A percentile compares a stretch with the other conserved stretches of the same genome.
phyloP scores from a whole-genome alignment of 352 stramenopile genomes.

The Lagenidium giganteum region DNA sequence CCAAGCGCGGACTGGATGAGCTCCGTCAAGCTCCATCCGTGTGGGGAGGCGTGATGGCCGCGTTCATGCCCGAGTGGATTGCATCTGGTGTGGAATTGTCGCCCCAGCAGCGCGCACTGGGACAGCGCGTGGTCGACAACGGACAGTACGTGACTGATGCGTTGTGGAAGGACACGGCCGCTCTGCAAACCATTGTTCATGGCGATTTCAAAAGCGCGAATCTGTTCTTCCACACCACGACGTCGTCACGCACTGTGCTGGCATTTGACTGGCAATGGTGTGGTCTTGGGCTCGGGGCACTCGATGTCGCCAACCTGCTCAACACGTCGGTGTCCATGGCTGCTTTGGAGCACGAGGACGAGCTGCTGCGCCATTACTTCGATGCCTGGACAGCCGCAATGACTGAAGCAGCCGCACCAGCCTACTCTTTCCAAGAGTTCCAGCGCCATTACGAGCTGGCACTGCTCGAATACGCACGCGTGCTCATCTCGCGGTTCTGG shows the following conservation, averaged over 20 bases:
- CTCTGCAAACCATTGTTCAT: conserved; percentile 46
- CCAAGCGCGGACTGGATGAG: conserved; percentile 43
- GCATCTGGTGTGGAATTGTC: conserved; percentile 1
- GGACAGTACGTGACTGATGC: conserved; percentile 43
- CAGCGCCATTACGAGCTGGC: conserved; percentile 52
- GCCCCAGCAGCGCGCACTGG: conserved; percentile 20
- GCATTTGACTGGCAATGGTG: conserved; percentile 78
- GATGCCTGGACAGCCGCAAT: too few species aligned
- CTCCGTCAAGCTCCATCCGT: conserved; percentile 28
- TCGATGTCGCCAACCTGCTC: conserved; percentile 66
- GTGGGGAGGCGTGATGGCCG: conserved; percentile 32
- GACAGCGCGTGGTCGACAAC: conserved; percentile 36
- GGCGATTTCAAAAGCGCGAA: conserved; percentile 75
- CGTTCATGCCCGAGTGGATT: conserved; percentile 19
- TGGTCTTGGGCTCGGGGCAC: conserved; percentile 44
- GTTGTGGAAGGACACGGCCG: conserved; percentile 21
- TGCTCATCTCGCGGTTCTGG: conserved; percentile 68
- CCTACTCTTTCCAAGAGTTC: conserved; percentile 48
- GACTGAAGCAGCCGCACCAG: conserved; percentile 2
- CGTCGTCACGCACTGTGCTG: conserved; percentile 35
- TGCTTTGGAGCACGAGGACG: conserved; percentile 26
- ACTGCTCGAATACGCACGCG: conserved; percentile 56
- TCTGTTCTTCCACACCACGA: conserved; percentile 46
- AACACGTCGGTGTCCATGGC: conserved; percentile 61
- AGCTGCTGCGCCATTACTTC: conserved; percentile 57